A percentile compares a stretch with the other conserved stretches of the same genome.
Conservation (phyloP, 108 stramenopile species). For the Mayamaea pseudoterrestris region DNA sequence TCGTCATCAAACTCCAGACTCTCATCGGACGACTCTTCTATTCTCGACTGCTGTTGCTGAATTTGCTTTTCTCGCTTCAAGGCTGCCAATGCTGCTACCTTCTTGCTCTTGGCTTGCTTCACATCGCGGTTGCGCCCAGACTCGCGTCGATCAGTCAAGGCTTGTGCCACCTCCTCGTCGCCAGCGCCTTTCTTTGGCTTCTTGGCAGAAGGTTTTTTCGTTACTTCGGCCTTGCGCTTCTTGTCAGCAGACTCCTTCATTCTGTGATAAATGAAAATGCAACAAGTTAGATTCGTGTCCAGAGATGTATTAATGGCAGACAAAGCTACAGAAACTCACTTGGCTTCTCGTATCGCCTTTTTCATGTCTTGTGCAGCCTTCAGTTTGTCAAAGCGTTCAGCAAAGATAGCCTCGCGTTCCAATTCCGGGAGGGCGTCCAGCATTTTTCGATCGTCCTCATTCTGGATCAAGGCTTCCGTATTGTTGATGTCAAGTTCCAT, state of each 20-base stretch:
- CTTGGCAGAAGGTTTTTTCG: constrained; percentile 24
- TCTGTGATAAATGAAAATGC: constrained; percentile 1
- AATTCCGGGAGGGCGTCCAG: constrained; percentile 71
- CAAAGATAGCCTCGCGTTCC: constrained; percentile 81
- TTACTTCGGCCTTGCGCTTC: constrained; percentile 12
- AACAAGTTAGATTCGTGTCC: not conserved
- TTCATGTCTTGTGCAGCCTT: constrained; percentile 81
- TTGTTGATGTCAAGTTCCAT: constrained; percentile 73
- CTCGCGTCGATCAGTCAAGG: constrained; percentile 44
- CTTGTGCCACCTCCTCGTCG: constrained; percentile 50
- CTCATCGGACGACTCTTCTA: constrained; percentile 39
- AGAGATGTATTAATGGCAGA: not conserved
- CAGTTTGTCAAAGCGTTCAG: constrained; percentile 77
- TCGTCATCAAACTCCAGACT: constrained; percentile 70
- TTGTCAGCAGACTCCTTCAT: constrained; percentile 31
- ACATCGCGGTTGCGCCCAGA: constrained; percentile 62
- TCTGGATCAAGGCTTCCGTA: constrained; percentile 50
- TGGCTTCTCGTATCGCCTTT: constrained; percentile 60
- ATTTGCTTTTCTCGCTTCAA: constrained; percentile 25
- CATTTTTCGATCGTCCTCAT: constrained; percentile 70
- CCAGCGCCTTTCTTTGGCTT: constrained; percentile 28
- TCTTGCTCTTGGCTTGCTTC: constrained; percentile 59
- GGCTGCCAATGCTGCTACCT: constrained; percentile 51
- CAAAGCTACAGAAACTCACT: constrained; percentile 21
- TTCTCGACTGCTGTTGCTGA: constrained; percentile 13